phyloP scores from a whole-genome alignment of 2,329 filamentous ascomycete genomes.

The Parafenestella ontariensis region DNA sequence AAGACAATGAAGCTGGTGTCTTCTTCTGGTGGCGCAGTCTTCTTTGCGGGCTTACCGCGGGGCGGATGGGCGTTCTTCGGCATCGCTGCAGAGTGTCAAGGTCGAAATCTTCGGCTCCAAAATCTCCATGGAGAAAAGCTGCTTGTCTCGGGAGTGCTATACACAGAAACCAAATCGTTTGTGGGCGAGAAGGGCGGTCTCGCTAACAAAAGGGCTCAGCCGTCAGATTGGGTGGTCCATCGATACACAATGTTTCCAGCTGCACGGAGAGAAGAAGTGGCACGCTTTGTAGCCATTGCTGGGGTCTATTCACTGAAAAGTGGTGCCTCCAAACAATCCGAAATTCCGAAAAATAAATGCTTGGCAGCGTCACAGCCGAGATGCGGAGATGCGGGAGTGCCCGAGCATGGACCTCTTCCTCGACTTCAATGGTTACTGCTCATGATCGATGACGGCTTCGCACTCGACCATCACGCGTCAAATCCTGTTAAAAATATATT shows the following conservation, averaged over 20 bases:
- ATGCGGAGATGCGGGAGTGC: slow-evolving; percentile 3
- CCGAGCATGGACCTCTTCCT: slow-evolving; percentile 14
- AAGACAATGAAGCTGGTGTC: slow-evolving; percentile 60
- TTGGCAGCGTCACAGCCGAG: slow-evolving; percentile 14
- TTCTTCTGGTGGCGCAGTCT: slow-evolving; percentile 52
- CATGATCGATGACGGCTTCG: background rate
- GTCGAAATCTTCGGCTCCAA: background rate
- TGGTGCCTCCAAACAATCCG: slow-evolving; percentile 6
- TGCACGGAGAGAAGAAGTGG: background rate
- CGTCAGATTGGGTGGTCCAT: slow-evolving; percentile 5
- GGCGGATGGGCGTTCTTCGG: slow-evolving; percentile 59
- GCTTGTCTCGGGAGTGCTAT: slow-evolving; percentile 1
- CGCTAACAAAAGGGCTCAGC: slow-evolving; percentile 25
- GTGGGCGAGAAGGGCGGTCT: slow-evolving; percentile 20
- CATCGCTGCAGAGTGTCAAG: slow-evolving; percentile 41
- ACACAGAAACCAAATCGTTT: slow-evolving; percentile 6
- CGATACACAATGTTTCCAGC: background rate
- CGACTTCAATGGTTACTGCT: background rate
- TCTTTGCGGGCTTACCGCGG: slow-evolving; percentile 50
- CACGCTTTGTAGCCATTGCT: slow-evolving; percentile 7
- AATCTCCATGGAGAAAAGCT: slow-evolving; percentile 13
- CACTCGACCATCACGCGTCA: background rate
- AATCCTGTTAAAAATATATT: background rate
- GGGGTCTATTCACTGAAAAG: background rate
- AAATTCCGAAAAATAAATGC: slow-evolving; percentile 21